Conservation (phyloP, 2,329 filamentous ascomycete species). For the Cyanodermella asteris region DNA sequence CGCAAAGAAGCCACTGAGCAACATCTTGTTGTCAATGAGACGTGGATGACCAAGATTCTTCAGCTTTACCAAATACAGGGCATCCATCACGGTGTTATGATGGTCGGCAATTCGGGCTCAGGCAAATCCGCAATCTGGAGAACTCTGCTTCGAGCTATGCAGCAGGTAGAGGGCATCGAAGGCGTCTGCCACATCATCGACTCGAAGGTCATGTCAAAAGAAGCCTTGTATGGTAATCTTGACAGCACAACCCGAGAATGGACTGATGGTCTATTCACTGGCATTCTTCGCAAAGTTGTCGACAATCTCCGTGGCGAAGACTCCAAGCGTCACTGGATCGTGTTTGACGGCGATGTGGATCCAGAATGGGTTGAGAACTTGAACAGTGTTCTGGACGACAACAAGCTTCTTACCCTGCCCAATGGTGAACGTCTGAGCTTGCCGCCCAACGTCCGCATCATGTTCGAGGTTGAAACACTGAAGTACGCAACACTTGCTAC, state of each 20-base stretch:
- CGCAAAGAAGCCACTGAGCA: constrained; percentile 62
- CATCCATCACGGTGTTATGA: constrained; percentile 99
- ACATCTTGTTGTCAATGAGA: constrained; percentile 73
- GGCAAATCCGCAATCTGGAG: constrained; percentile 95
- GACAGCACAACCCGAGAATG: constrained; percentile 95
- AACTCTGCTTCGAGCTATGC: constrained; percentile 71
- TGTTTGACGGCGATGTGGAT: constrained; percentile 97
- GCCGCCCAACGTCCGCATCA: constrained; percentile 86
- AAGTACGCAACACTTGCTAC: constrained; percentile 95
- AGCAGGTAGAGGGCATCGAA: constrained; percentile 75
- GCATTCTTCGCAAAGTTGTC: constrained; percentile 92
- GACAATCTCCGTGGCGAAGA: constrained; percentile 97
- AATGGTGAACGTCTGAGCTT: constrained; percentile 96
- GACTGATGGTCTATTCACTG: constrained; percentile 96
- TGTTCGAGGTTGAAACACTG: constrained; percentile 97
- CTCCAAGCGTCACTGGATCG: constrained; percentile 93
- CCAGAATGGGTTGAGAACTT: constrained; percentile 99
- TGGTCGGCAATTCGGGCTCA: constrained; percentile 94
- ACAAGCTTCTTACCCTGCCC: constrained; percentile 87
- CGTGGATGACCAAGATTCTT: constrained; percentile 92
- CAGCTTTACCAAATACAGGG: constrained; percentile 96
- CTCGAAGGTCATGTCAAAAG: constrained; percentile 99
- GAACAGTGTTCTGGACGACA: constrained; percentile 98
- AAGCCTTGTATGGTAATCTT: constrained; percentile 83
- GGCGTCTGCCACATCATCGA: constrained; percentile 96